phyloP scores from a whole-genome alignment of 495 filamentous ascomycete species.

The Lepraria neglecta region DNA sequence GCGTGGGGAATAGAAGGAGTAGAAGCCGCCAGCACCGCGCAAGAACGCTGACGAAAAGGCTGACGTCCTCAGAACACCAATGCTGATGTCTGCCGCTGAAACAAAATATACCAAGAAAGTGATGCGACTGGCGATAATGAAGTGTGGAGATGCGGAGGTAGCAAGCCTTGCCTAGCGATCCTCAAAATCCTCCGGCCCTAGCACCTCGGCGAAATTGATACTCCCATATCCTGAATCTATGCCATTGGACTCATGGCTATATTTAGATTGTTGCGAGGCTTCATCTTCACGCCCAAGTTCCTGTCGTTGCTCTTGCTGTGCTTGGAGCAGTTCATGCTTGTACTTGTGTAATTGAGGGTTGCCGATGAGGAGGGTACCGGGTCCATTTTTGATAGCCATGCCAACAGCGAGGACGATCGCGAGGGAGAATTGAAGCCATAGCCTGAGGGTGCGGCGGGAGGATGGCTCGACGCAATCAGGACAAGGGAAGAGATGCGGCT shows the following conservation, averaged over 20 bases:
- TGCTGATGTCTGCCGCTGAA: not conserved
- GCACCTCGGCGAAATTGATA: constrained; percentile 21
- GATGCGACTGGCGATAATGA: not conserved
- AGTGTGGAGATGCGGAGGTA: not conserved
- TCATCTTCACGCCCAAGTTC: not conserved
- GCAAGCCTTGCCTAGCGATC: not conserved
- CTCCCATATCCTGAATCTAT: constrained; percentile 22
- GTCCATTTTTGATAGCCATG: constrained; percentile 33
- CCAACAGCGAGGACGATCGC: constrained; percentile 34
- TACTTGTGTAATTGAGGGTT: not conserved
- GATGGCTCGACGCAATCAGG: constrained; percentile 26
- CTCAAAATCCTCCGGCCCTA: constrained; percentile 21
- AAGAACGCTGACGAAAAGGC: not conserved
- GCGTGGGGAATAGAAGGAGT: no score
- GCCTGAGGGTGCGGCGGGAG: constrained; percentile 25
- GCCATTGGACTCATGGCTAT: not conserved
- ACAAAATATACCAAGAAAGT: not conserved
- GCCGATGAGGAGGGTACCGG: constrained; percentile 25
- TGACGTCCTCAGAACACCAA: not conserved
- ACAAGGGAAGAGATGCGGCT: constrained; percentile 26
- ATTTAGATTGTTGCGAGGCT: not conserved
- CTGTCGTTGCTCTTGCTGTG: not conserved
- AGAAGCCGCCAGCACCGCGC: constrained; percentile 4
- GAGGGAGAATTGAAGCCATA: constrained; percentile 35
- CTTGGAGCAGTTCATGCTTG: not conserved